A percentile compares a stretch with the other conserved stretches of the same genome.
Conservation (phyloP, 345 rosid genomes). For the Lepidium africanum region DNA sequence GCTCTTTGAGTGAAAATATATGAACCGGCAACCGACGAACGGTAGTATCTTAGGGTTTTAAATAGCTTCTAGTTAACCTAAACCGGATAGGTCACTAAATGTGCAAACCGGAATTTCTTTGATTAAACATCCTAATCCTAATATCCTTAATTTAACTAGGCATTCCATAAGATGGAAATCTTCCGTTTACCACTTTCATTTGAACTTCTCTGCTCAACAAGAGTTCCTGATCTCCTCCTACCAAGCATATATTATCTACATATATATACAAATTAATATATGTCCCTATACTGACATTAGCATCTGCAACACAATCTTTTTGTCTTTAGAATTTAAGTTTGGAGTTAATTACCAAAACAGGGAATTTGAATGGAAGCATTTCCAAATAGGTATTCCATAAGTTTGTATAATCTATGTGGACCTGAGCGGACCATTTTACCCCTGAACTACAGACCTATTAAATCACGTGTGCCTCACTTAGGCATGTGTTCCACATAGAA, state of each 20-base stretch:
- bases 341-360: too few species aligned
- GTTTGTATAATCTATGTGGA: too few species aligned
- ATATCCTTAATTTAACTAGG: too few species aligned
- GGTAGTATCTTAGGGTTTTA: conserved; percentile 12
- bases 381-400: too few species aligned
- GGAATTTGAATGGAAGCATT: too few species aligned
- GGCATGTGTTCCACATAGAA: too few species aligned
- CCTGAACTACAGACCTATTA: too few species aligned
- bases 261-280: neutral
- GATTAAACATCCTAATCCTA: neutral
- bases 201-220: neutral
- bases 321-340: neutral
- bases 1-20: neutral
- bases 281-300: neutral
- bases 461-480: too few species aligned
- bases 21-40: neutral
- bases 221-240: neutral
- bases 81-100: neutral
- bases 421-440: too few species aligned
- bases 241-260: neutral
- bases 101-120: neutral
- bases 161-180: too few species aligned
- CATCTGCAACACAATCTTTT: neutral
- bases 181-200: too few species aligned
- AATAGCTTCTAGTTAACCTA: neutral